Conservation (phyloP, 306 rosid genomes). For the Urtica urens region DNA sequence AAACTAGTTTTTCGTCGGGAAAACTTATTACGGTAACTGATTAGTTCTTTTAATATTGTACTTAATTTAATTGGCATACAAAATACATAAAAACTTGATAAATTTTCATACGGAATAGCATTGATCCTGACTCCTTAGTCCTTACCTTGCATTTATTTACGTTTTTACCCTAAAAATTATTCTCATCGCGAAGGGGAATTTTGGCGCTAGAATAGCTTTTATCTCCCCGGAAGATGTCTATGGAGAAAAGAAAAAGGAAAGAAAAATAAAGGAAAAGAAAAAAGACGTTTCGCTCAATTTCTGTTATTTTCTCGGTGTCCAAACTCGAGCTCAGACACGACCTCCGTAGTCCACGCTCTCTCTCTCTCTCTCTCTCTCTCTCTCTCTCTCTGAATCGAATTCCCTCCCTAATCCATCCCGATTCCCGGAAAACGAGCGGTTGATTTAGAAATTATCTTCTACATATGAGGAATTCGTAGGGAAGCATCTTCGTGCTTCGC, state of each 20-base stretch:
- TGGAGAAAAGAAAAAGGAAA: no score
- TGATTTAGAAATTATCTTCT: neutral
- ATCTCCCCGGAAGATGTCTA: neutral
- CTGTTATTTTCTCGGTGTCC: neutral
- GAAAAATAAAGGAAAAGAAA: no score
- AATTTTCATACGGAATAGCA: no score
- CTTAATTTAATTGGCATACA: no score
- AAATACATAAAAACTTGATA: no score
- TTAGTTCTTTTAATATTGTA: no score
- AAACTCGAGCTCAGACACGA: constrained; percentile 1
- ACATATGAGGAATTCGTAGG: constrained; percentile 1
- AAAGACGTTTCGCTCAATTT: neutral
- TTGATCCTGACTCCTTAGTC: no score
- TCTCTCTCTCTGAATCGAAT: neutral
- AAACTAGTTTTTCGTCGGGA: no score
- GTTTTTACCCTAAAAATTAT: no score
- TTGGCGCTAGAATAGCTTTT: constrained; percentile 1
- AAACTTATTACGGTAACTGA: no score
- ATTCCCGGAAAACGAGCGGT: neutral
- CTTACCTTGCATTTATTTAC: no score
- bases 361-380: neutral
- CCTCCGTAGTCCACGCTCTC: neutral
- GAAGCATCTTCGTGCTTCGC: neutral
- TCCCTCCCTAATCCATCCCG: neutral
- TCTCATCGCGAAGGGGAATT: neutral